Evolutionary conservation across 345 rosid genomes (phyloP), one percentile per base, ranked within the genome.

Genomic region (Linum tenue): DNA sequence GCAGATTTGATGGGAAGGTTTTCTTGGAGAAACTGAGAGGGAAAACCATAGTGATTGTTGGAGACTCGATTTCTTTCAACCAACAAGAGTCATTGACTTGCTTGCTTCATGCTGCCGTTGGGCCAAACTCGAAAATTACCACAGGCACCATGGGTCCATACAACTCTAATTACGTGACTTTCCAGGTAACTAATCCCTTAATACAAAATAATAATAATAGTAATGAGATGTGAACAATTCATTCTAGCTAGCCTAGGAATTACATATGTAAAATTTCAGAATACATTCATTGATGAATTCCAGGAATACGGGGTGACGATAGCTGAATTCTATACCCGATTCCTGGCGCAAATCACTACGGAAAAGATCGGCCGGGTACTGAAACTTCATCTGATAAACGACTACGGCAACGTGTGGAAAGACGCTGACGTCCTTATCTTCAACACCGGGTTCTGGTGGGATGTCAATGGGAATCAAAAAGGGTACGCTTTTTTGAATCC

Each of bases 401-500:
- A 73, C 48, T 85, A 81, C 44, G 88, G 89, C 35, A 82, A 83
- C 63, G 72, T 76, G 3, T 92, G 98, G 98, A 72, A 40, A 60
- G 80, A 77, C 5, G 73, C 82, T 17, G 89, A 92, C 74, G 14
- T 87, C 69, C 80, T 92, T 63, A 80, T 89, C 72, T 92, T 92
- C 82, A 92, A 89, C 64, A 85, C 95, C 10, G 89, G 96, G 96
- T 92, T 89, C 63, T 92, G 95, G 95, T 89, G 96, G 96, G 80
- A 75, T 64, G 90, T 88, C 0, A 81, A 86, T 53, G 95, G 31
- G 31, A 22, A 22, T 22, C 31, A 0, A 22, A 22, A 22, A 22
- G 31, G 31, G 31, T 22, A 22, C 31, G 31, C 31, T 22, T 22
- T 22, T 22, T 22, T 22, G 31, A 22, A 22, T 22, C 31, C 31